These are phyloP conservation scores for Butyriboletus loyo DNA, from an alignment of 768 basidiomycete genomes.

Conservation along the genomic window DNA sequence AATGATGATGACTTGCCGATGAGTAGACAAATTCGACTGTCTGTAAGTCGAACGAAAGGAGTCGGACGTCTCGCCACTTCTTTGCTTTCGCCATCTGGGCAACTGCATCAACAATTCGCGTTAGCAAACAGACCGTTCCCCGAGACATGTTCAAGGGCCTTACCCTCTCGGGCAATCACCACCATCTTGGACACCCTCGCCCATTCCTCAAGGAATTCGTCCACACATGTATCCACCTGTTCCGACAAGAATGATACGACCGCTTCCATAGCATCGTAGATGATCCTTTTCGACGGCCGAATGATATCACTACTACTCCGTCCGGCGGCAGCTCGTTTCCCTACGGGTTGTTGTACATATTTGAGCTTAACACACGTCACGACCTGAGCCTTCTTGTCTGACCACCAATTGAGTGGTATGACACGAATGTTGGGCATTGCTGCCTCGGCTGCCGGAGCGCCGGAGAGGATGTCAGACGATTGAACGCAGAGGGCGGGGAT, in stretches of 20 bases:
- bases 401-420: conserved; percentile 91
- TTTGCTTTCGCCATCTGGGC: conserved; percentile 77
- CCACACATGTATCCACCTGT: conserved; percentile 83
- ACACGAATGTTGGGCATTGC: conserved; percentile 92
- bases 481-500: conserved; percentile 84
- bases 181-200: conserved; percentile 91
- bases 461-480: conserved; percentile 75
- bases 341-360: conserved; percentile 83
- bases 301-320: conserved; percentile 55
- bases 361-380: conserved; percentile 89
- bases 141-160: conserved; percentile 5
- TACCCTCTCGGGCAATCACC: conserved; percentile 87
- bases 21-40: conserved; percentile 90
- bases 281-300: conserved; percentile 82
- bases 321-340: conserved; percentile 57
- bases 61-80: conserved; percentile 70
- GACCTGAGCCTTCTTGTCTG: conserved; percentile 72
- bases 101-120: conserved; percentile 41
- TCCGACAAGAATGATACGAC: conserved; percentile 87
- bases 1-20: conserved; percentile 36
- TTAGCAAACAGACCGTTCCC: background rate
- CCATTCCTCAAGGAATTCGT: conserved; percentile 91
- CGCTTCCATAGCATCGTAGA: conserved; percentile 85
- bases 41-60: conserved; percentile 87
- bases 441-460: conserved; percentile 84